Percentiles rank a stretch among this genome's conserved stretches.
Evolutionary conservation across 352 stramenopile species (phyloP).

Genomic region (Globisporangium orthogonon): DNA sequence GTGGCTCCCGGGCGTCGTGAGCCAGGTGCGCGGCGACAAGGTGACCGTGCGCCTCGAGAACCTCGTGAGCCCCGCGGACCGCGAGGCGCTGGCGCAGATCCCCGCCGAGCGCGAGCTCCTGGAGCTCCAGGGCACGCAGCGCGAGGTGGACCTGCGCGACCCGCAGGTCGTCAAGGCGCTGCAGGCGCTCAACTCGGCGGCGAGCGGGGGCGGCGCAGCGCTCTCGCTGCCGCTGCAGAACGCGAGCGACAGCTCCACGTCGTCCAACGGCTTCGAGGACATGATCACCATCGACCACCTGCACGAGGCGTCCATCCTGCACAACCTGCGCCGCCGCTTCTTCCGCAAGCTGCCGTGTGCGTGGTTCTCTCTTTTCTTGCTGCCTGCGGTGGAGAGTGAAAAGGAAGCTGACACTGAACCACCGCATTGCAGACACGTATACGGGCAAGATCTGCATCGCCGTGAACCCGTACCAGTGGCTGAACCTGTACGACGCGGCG

Average conservation of each 20-base stretch:
- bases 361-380: conserved; percentile 2
- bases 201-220: conserved; percentile 1
- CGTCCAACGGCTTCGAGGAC: conserved; percentile 64
- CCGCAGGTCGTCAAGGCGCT: conserved; percentile 47
- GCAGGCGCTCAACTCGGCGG: conserved; percentile 52
- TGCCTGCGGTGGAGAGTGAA: neutral
- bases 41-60: conserved; percentile 65
- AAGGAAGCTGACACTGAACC: neutral
- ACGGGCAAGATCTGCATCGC: conserved; percentile 86
- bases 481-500: conserved; percentile 71
- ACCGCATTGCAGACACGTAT: conserved; percentile 52
- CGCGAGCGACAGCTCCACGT: conserved; percentile 29
- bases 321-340: conserved; percentile 76
- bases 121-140: conserved; percentile 45
- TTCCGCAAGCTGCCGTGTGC: conserved; percentile 76
- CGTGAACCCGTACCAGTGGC: conserved; percentile 86
- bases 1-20: conserved; percentile 75
- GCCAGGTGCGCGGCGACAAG: conserved; percentile 36
- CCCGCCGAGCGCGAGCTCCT: conserved; percentile 45
- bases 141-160: conserved; percentile 49
- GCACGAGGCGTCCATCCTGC: conserved; percentile 82
- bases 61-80: conserved; percentile 43
- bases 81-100: conserved; percentile 29
- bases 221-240: conserved; percentile 69
- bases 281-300: conserved; percentile 87